Evolutionary conservation across 2,329 filamentous ascomycete species (phyloP), one percentile per base, ranked within the genome.

Genomic region (Apiospora koreana): DNA sequence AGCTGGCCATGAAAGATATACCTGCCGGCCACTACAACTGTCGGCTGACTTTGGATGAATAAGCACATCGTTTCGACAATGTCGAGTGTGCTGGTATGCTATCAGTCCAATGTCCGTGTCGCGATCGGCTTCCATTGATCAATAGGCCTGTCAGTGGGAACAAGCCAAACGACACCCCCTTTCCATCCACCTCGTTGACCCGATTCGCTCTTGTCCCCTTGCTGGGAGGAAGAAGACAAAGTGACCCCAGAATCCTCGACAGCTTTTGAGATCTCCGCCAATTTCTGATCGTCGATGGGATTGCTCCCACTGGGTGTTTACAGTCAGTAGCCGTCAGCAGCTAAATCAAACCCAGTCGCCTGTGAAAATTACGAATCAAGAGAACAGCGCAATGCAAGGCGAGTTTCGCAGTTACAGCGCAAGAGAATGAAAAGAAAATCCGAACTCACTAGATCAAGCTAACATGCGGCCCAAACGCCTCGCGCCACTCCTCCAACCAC

Each of bases 401-500:
- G 41, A 7, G 8, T 9, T 42, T 16, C 0, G 41, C 10, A 18
- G 18, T 12, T 43, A 67, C 6, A 38, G 3, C 0, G n/a, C 9
- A 16, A 23, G 41, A 43, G 14, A 14, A n/a, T n/a, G n/a, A 54
- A 38, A 2, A 35, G 5, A 3, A 23, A 54, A 23, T 14, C 1
- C 3, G 7, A 6, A 78, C 79, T 75, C 69, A 80, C 79, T 80
- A 80, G 48, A 79, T 75, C 73, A 80, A 69, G 68, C 78, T 80
- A 35, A 80, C 73, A 72, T 80, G 79, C 35, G 78, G 78, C 43
- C 76, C 78, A 70, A 74, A 80, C 8, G 71, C 75, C 68, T 45
- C 38, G 23, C 66, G 69, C 79, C 79, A 80, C 67, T 72, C 69
- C 3, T 69, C 67, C 66, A 79, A 64, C 79, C 77, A 79, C 69